Base-by-base conservation (phyloP, 345 rosid species). In the Angophora floribunda region DNA sequence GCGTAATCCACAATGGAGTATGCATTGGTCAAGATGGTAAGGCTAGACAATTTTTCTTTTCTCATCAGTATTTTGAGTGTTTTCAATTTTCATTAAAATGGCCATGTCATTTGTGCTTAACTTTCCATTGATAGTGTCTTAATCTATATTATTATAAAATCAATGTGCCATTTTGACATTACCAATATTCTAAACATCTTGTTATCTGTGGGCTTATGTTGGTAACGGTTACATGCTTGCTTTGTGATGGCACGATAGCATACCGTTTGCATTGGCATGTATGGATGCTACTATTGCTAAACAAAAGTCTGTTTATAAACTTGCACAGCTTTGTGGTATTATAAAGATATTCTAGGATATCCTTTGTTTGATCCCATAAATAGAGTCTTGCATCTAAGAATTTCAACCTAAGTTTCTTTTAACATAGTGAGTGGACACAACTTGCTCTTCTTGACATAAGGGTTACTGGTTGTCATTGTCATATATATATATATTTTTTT, bases 1-100 rank as follows among this genome's bases (percentile, higher is more conserved):
- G 99, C 92, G 90, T 91, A 41, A 89, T 96, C 55, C 96, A 96
- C 90, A 93, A 91, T 92, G 99, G 99, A 78, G 97, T 89, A 26
- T 94, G 97, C 93, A 91, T 97, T 24, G 99, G 99, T 92, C 98
- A 97, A 92, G 98, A 97, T 93, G 99, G 99, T 97, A 89, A 89
- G 92, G 41, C 87, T 55, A 5, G 61, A 85, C 44, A 49, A 85
- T 85, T 79, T 87, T 26, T 85, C 41, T 16, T 65, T 79, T 13
- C 52, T 51, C 7, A 36, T 52, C 84, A 75, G 28, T 41, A 41
- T 41, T 19, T 75, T 75, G 82, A 75, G 49, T 0, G 28, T 22
- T 75, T 75, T 17, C 28, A 7, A 36, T 75, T 75, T 49, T 75
- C 5, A 0, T 41, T 75, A 9, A 75, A 75, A 75, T 75, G 49